Conservation (phyloP, 164 flowering plant genomes). For the Aristolochia fimbriata region DNA sequence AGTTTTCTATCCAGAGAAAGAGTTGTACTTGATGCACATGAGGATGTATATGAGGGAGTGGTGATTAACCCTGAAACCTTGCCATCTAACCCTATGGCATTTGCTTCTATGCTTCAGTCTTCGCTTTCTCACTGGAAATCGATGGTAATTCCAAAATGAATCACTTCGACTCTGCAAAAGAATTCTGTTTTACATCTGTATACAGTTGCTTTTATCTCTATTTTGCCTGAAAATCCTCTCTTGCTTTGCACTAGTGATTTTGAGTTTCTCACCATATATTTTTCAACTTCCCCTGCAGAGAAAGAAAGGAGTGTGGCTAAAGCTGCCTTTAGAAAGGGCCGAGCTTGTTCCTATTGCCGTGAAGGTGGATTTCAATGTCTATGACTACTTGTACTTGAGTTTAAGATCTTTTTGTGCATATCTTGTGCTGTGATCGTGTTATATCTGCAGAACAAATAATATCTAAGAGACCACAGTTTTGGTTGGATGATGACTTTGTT, state of each 20-base stretch:
- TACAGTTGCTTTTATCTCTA: not conserved
- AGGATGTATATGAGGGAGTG: conserved; percentile 76
- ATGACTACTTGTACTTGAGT: not conserved
- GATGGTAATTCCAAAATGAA: conserved; percentile 32
- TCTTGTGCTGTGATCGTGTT: not conserved
- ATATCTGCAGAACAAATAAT: not conserved
- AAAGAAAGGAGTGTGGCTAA: conserved; percentile 91
- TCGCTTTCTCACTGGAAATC: conserved; percentile 65
- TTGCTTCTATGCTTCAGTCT: conserved; percentile 40
- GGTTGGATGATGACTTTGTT: no score
- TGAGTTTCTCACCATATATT: not conserved
- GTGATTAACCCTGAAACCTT: conserved; percentile 49
- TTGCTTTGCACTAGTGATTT: not conserved
- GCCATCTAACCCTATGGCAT: conserved; percentile 43
- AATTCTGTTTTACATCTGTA: not conserved
- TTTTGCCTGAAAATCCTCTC: not conserved
- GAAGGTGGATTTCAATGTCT: conserved; percentile 30
- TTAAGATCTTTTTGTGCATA: not conserved
- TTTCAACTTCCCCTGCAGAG: conserved; percentile 40
- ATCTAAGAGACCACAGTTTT: no score
- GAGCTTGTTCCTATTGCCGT: conserved; percentile 87
- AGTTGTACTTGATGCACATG: conserved; percentile 38
- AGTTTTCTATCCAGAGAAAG: conserved; percentile 14
- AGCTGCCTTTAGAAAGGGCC: conserved; percentile 50
- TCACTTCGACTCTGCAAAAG: not conserved